Conservation (phyloP, 768 basidiomycete genomes). For the Amanita pallidorosea region DNA sequence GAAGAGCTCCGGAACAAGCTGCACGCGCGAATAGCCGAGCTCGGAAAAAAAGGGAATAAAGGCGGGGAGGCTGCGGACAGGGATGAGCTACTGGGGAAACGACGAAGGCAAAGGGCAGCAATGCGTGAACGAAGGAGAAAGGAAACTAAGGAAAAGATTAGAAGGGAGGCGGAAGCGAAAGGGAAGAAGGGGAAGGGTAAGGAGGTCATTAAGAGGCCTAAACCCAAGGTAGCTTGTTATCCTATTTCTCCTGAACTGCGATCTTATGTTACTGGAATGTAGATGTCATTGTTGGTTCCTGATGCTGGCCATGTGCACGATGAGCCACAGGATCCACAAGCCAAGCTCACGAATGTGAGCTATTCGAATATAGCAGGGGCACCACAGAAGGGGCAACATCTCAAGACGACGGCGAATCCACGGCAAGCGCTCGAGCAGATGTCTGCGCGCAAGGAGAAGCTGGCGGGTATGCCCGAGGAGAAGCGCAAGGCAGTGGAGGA, state of each 20-base stretch:
- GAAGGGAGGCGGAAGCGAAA: constrained; percentile 50
- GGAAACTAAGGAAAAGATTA: constrained; percentile 77
- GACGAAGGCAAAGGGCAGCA: constrained; percentile 63
- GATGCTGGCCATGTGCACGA: no score
- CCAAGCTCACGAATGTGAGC: no score
- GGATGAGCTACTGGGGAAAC: constrained; percentile 78
- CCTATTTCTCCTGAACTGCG: not conserved
- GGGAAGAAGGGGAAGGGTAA: constrained; percentile 30
- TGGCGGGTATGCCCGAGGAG: constrained; percentile 70
- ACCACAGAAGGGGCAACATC: constrained; percentile 37
- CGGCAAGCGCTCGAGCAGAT: constrained; percentile 79
- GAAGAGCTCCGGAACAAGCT: constrained; percentile 58
- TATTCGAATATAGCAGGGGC: constrained; percentile 45
- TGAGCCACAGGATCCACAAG: no score
- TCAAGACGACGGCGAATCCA: constrained; percentile 73
- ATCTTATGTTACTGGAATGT: not conserved
- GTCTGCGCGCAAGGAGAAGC: constrained; percentile 62
- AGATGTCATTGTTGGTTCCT: no score
- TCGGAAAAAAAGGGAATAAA: constrained; percentile 33
- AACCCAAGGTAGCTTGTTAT: constrained; percentile 39
- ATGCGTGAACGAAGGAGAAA: constrained; percentile 80
- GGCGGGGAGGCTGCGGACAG: constrained; percentile 44
- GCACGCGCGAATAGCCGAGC: constrained; percentile 60
- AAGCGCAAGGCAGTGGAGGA: constrained; percentile 75
- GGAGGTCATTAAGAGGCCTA: constrained; percentile 28